Percentiles rank a stretch among this genome's conserved stretches.
Conservation (phyloP, 306 rosid genomes). For the Rosa chinensis region DNA sequence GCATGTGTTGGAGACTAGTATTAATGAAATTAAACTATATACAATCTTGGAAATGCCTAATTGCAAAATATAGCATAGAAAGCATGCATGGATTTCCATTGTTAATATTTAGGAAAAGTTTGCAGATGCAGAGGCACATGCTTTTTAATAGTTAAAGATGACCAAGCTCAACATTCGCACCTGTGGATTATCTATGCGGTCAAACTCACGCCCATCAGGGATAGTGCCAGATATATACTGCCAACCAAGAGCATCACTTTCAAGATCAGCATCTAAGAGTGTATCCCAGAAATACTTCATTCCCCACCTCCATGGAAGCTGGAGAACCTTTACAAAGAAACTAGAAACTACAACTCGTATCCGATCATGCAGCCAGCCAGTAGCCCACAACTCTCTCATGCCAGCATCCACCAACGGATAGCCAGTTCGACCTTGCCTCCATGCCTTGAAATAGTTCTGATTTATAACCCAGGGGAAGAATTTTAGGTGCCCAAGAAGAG, state of each 20-base stretch:
- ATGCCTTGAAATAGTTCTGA: conserved; percentile 74
- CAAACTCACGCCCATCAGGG: conserved; percentile 88
- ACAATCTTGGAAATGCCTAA: conserved; percentile 7
- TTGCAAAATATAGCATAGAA: background rate
- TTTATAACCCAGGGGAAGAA: conserved; percentile 84
- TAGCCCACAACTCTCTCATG: conserved; percentile 98
- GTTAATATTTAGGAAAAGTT: background rate
- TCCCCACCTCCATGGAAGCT: conserved; percentile 99
- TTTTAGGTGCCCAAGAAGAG: conserved; percentile 84
- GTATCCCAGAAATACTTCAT: conserved; percentile 99
- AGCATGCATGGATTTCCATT: conserved; percentile 11
- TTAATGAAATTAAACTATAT: background rate
- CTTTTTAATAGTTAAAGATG: conserved; percentile 19
- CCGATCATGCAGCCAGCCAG: conserved; percentile 96
- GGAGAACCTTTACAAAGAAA: conserved; percentile 94
- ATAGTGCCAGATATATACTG: conserved; percentile 88
- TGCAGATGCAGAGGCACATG: conserved; percentile 22
- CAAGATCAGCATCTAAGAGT: conserved; percentile 95
- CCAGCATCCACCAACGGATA: conserved; percentile 98
- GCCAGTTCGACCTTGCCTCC: conserved; percentile 99
- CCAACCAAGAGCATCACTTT: conserved; percentile 97
- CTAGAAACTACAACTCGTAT: conserved; percentile 93
- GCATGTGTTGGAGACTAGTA: too few relatives aligned
- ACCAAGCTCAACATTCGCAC: conserved; percentile 32
- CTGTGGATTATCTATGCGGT: conserved; percentile 98